These are phyloP conservation scores for Backusella circina DNA, from an alignment of 192 early-diverging fungal genomes.

Conservation along the genomic window DNA sequence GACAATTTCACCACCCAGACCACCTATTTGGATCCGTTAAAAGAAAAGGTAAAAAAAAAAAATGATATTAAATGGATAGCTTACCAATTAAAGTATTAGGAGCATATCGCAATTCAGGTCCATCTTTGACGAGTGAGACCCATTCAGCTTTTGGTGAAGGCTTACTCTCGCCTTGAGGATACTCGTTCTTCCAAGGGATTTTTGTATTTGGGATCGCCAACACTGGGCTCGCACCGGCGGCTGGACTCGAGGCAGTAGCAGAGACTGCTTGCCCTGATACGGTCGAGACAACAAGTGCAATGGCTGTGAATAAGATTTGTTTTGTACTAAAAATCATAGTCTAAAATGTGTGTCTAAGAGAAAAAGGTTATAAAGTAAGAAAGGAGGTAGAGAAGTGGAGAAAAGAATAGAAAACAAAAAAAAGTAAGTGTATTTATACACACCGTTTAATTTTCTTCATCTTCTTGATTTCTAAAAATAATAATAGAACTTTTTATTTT, in stretches of 20 bases:
- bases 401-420: neutral
- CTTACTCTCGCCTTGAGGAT: constrained; percentile 27
- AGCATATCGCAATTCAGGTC: constrained; percentile 34
- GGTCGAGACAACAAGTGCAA: constrained; percentile 4
- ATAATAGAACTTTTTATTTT: neutral
- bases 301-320: neutral
- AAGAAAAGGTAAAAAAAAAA: neutral
- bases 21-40: neutral
- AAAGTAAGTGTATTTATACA: neutral
- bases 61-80: neutral
- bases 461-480: constrained; percentile 1
- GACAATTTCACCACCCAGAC: constrained; percentile 8
- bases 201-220: constrained; percentile 17
- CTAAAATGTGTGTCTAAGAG: neutral
- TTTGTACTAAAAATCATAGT: constrained; percentile 7
- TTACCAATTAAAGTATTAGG: constrained; percentile 27
- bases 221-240: neutral
- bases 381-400: neutral
- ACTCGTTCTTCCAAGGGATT: constrained; percentile 32
- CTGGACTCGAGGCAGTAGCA: neutral
- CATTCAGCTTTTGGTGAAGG: constrained; percentile 36
- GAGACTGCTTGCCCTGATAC: neutral
- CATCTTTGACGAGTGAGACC: constrained; percentile 32
- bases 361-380: neutral
- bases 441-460: neutral